Percentiles rank a stretch among this genome's conserved stretches.
Conservation (phyloP, 169 alveolate genomes). For the Theileria equi region DNA sequence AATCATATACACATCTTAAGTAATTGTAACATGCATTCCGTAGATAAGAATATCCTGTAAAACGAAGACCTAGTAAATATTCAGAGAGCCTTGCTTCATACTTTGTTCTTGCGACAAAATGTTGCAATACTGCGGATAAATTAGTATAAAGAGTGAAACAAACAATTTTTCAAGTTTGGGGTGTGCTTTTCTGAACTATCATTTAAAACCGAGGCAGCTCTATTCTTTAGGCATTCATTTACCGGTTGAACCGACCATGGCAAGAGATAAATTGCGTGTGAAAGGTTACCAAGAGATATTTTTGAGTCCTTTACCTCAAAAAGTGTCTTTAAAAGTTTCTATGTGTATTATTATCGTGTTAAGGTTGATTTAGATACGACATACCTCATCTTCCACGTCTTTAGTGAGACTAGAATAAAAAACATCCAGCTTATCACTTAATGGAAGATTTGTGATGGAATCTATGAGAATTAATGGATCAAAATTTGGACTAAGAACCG, state of each 20-base stretch:
- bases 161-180: too few species aligned
- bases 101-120: constrained; percentile 21
- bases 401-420: constrained; percentile 17
- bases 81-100: constrained; percentile 12
- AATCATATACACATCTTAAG: constrained; percentile 1
- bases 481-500: constrained; percentile 25
- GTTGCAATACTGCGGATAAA: too few species aligned
- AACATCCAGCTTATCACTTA: constrained; percentile 14
- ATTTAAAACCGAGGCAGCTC: too few species aligned
- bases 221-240: too few species aligned
- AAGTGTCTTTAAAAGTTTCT: constrained; percentile 25
- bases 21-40: constrained; percentile 14
- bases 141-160: too few species aligned
- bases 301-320: not conserved
- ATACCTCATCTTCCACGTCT: constrained; percentile 31
- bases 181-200: too few species aligned
- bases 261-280: constrained; percentile 31
- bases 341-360: not conserved
- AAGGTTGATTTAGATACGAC: not conserved
- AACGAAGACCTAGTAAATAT: constrained; percentile 29
- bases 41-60: constrained; percentile 29
- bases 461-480: constrained; percentile 26
- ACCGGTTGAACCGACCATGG: constrained; percentile 56
- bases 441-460: constrained; percentile 14
- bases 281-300: constrained; percentile 18